These are phyloP conservation scores for Coniochaeta sp. DNA, from an alignment of 2,329 filamentous ascomycete species.

Conservation along the genomic window DNA sequence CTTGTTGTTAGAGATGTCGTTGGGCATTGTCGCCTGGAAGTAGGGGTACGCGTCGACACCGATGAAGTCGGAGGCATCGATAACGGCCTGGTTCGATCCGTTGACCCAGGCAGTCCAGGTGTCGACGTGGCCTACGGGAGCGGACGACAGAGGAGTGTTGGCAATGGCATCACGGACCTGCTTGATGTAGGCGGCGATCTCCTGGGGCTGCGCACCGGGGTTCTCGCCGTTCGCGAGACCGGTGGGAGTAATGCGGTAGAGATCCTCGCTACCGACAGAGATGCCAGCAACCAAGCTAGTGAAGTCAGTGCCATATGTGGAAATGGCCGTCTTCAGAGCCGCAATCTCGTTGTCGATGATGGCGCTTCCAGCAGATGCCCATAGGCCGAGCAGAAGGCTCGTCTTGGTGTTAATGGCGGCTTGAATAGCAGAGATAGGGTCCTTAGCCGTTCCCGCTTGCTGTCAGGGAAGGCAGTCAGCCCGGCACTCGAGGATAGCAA, in stretches of 20 bases:
- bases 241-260: slow-evolving; percentile 70
- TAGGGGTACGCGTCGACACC: slow-evolving; percentile 83
- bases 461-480: slow-evolving; percentile 14
- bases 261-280: slow-evolving; percentile 79
- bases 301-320: slow-evolving; percentile 59
- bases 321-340: slow-evolving; percentile 63
- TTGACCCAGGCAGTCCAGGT: slow-evolving; percentile 81
- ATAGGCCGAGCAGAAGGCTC: slow-evolving; percentile 72
- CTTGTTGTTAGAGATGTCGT: slow-evolving; percentile 57
- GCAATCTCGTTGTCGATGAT: slow-evolving; percentile 64
- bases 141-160: slow-evolving; percentile 49
- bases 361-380: slow-evolving; percentile 62
- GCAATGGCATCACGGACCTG: slow-evolving; percentile 57
- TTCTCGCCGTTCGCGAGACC: slow-evolving; percentile 57
- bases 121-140: slow-evolving; percentile 74
- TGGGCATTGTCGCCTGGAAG: slow-evolving; percentile 64
- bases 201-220: slow-evolving; percentile 53
- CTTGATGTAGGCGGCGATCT: slow-evolving; percentile 62
- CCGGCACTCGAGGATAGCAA: not conserved
- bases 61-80: slow-evolving; percentile 66
- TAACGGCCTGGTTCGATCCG: slow-evolving; percentile 60
- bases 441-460: slow-evolving; percentile 58
- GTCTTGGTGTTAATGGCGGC: slow-evolving; percentile 78
- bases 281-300: slow-evolving; percentile 67
- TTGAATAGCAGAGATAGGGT: slow-evolving; percentile 65